A percentile compares a stretch with the other conserved stretches of the same genome.
These are phyloP conservation scores for Cladosporium cucumerinum DNA, from an alignment of 2,329 filamentous ascomycete species.

Conservation along the genomic window DNA sequence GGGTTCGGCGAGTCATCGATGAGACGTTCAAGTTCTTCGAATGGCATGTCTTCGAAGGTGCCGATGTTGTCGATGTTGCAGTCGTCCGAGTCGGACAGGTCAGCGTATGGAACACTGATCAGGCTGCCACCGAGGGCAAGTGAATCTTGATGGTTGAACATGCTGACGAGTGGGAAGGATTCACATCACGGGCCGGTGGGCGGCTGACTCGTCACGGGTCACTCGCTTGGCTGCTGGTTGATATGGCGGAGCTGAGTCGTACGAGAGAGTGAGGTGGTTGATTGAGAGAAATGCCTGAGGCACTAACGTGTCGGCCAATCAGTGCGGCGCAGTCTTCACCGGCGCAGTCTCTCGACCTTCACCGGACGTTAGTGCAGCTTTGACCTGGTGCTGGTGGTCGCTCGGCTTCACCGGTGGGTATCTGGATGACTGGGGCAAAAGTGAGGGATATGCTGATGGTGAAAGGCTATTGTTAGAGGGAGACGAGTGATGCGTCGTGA, in stretches of 20 bases:
- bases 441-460: background rate
- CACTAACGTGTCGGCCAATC: background rate
- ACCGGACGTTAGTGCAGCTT: background rate
- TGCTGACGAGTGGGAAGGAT: background rate
- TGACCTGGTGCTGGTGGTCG: background rate
- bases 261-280: background rate
- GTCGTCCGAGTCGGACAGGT: background rate
- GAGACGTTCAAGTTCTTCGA: background rate
- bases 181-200: constrained; percentile 7
- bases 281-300: background rate
- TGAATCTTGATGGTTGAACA: background rate
- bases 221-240: background rate
- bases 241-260: constrained; percentile 1
- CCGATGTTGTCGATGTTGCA: background rate
- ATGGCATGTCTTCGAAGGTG: background rate
- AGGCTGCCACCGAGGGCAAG: background rate
- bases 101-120: background rate
- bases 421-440: background rate
- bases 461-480: background rate
- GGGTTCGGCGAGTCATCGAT: background rate
- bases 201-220: background rate
- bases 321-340: background rate
- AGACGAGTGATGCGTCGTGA: background rate
- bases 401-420: background rate
- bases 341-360: background rate